Percentiles rank a stretch among this genome's conserved stretches.
phyloP scores from a whole-genome alignment of 352 stramenopile genomes.

The Phytopythium kandeliae region DNA sequence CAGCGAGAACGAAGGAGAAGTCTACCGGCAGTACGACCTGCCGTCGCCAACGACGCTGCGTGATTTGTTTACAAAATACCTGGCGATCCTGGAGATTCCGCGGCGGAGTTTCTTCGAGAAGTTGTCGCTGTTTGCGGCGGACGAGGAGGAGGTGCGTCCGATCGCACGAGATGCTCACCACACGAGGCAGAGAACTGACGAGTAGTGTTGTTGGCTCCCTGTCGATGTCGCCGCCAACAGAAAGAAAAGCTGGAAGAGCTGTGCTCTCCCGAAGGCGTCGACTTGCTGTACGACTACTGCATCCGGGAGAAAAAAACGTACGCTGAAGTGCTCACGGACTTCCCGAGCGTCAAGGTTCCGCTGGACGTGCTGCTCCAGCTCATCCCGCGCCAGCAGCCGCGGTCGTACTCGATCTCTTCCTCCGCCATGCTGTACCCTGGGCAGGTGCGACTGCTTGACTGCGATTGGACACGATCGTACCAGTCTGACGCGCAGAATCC shows the following conservation, averaged over 20 bases:
- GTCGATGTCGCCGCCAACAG: conserved; percentile 11
- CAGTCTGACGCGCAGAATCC: background rate
- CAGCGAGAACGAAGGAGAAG: conserved; percentile 9
- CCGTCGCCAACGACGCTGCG: conserved; percentile 44
- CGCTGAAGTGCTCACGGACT: conserved; percentile 84
- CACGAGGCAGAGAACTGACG: background rate
- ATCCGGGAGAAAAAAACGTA: conserved; percentile 90
- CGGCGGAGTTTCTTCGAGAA: conserved; percentile 85
- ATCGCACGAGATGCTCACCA: background rate
- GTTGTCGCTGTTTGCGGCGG: conserved; percentile 72
- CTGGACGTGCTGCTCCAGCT: conserved; percentile 77
- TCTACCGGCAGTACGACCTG: conserved; percentile 43
- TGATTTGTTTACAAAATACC: conserved; percentile 77
- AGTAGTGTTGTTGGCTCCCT: background rate
- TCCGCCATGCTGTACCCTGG: conserved; percentile 53
- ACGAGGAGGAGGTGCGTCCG: conserved; percentile 69
- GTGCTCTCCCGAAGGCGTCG: conserved; percentile 77
- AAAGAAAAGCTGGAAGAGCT: conserved; percentile 91
- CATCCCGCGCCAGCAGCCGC: conserved; percentile 79
- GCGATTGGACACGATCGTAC: background rate
- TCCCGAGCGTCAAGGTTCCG: conserved; percentile 65
- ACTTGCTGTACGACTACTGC: conserved; percentile 93
- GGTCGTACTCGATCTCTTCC: conserved; percentile 92
- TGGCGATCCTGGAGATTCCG: conserved; percentile 86
- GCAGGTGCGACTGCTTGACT: conserved; percentile 19